Conservation (phyloP, 78 protist genomes). For the Emiliania huxleyi region DNA sequence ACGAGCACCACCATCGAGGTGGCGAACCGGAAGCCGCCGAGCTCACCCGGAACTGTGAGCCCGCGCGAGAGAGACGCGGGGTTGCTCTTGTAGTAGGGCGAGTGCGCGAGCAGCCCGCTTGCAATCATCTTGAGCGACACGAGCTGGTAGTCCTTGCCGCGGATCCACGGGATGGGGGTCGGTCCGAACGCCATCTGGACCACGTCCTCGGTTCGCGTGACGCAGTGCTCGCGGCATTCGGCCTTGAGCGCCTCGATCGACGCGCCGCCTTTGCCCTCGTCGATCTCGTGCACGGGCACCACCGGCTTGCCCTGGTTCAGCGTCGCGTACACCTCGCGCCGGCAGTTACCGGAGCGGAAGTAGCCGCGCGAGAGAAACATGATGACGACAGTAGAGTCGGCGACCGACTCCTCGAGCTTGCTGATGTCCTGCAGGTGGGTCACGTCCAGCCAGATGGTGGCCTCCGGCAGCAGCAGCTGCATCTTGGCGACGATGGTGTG, state of each 20-base stretch:
- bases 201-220: background rate
- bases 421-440: background rate
- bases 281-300: background rate
- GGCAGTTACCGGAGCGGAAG: background rate
- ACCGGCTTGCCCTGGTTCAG: background rate
- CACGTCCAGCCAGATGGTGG: background rate
- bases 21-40: background rate
- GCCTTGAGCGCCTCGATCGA: background rate
- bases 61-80: background rate
- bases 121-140: background rate
- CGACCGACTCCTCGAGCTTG: background rate
- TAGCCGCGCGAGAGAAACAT: background rate
- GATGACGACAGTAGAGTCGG: background rate
- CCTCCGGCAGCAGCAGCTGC: conserved; percentile 14
- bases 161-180: background rate
- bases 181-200: background rate
- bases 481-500: background rate
- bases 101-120: background rate
- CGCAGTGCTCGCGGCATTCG: background rate
- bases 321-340: background rate
- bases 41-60: background rate
- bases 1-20: no score
- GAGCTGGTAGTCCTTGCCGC: background rate
- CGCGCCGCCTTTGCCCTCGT: background rate
- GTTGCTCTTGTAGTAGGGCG: background rate